Percentiles rank a stretch among this genome's conserved stretches.
These are phyloP conservation scores for Ophiostoma sp. DNA, from an alignment of 2,329 filamentous ascomycete genomes.

Conservation along the genomic window DNA sequence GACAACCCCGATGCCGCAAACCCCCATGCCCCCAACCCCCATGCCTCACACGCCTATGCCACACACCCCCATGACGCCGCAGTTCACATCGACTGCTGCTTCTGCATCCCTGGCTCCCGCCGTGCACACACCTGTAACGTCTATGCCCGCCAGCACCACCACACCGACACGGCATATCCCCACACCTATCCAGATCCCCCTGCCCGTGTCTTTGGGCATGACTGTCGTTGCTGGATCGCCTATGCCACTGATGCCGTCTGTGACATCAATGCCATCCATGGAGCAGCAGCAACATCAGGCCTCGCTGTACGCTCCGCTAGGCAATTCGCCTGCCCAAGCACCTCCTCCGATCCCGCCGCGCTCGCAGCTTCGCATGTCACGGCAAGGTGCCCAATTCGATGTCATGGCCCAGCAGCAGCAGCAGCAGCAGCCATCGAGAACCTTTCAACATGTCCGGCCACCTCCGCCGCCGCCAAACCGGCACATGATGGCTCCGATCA, in stretches of 20 bases:
- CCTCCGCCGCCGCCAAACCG: constrained; percentile 31
- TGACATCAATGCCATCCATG: constrained; percentile 15
- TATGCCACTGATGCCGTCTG: neutral
- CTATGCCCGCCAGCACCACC: neutral
- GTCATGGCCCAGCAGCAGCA: constrained; percentile 14
- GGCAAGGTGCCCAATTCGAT: constrained; percentile 9
- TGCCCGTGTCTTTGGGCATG: constrained; percentile 21
- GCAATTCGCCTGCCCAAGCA: constrained; percentile 16
- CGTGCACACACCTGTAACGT: constrained; percentile 1
- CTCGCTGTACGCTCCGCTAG: constrained; percentile 20
- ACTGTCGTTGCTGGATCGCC: constrained; percentile 7
- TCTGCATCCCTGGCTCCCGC: neutral
- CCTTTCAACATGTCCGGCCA: constrained; percentile 28
- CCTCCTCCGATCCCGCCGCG: constrained; percentile 16
- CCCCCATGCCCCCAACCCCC: constrained; percentile 36
- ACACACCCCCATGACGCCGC: constrained; percentile 40
- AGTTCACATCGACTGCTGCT: constrained; percentile 36
- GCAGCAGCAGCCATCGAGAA: constrained; percentile 9
- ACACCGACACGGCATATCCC: constrained; percentile 13
- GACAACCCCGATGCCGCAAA: constrained; percentile 8
- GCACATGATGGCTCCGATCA: constrained; percentile 11
- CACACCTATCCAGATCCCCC: constrained; percentile 13
- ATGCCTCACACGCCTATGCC: constrained; percentile 34
- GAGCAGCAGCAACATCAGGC: constrained; percentile 25
- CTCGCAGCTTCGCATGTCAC: constrained; percentile 15